Base-by-base conservation (phyloP, 2,329 filamentous ascomycete genomes). In the Pyrenochaeta sp. region DNA sequence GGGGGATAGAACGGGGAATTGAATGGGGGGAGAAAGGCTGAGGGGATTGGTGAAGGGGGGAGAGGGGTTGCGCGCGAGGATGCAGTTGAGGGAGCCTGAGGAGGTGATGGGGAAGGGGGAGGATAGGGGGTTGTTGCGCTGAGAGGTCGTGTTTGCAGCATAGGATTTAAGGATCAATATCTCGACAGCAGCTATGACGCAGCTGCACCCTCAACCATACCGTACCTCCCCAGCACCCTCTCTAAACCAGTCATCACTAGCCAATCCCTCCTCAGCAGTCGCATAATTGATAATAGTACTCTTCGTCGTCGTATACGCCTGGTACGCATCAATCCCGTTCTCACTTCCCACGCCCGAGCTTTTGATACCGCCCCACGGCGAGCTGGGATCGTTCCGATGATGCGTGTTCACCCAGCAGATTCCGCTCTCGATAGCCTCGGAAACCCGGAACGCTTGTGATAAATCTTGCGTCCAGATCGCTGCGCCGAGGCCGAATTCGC, bases 261-360 rank as follows among this genome's bases (percentile, higher is more conserved):
- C 79, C 22, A 85, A 65, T 0, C 72, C 71, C 65, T 88, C 85
- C 50, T 85, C 82, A 0, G 77, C 76, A 0, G 82, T 81, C 0
- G 86, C 89, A 65, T 89, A 91, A 71, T 90, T 92, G 60, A 92
- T 84, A 30, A 90, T 85, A 0, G 86, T 89, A 69, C 88, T 90
- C 78, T 90, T 90, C 12, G 83, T 83, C 32, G 76, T 78, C 0
- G 79, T 82, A 51, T 82, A 82, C 2, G 78, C 76, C 54, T 77
- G 70, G 45, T 80, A 81, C 0, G 79, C 79, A 62, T 80, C 89
- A 0, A 88, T 65, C 0, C 90, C 90, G 67, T 92, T 91, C 79
- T 92, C 90, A 59, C 88, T 91, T 1, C 89, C 90, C 0, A 91
- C 83, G 1, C 90, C 90, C 1, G 84, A 82, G 36, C 79, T 80